Percentiles rank a stretch among this genome's conserved stretches.
These are phyloP conservation scores for Cercis canadensis DNA, from an alignment of 306 rosid species.

Conservation along the genomic window DNA sequence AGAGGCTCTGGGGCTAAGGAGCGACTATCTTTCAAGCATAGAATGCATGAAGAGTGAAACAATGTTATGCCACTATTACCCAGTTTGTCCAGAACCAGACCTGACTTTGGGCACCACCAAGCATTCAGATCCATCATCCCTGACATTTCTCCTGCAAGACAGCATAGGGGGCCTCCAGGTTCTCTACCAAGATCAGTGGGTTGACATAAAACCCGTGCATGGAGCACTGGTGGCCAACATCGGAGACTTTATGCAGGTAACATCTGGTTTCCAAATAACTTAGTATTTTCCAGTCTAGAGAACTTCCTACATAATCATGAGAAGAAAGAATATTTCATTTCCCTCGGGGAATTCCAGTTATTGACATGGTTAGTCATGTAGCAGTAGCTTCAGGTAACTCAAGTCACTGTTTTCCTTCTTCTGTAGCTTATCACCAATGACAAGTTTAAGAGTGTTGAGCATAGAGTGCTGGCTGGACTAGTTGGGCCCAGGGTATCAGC, in stretches of 20 bases:
- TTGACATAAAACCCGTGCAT: conserved; percentile 57
- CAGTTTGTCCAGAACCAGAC: conserved; percentile 80
- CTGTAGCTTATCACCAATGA: conserved; percentile 78
- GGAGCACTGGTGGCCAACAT: conserved; percentile 74
- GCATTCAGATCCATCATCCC: conserved; percentile 79
- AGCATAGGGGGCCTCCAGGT: conserved; percentile 78
- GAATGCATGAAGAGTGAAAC: conserved; percentile 72
- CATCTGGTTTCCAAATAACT: no score
- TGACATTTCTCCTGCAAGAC: conserved; percentile 80
- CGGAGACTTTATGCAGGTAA: conserved; percentile 84
- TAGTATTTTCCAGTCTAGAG: no score
- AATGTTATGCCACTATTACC: conserved; percentile 80
- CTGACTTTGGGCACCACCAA: conserved; percentile 70
- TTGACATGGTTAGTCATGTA: neutral
- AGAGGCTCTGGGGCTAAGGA: conserved; percentile 66
- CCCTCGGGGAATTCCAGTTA: no score
- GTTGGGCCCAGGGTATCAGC: conserved; percentile 69
- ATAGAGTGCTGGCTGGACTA: conserved; percentile 63
- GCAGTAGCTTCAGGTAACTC: neutral
- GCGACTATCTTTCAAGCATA: conserved; percentile 52
- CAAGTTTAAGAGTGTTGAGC: conserved; percentile 79
- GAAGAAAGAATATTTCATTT: no score
- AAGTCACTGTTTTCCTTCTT: neutral
- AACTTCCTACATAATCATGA: no score
- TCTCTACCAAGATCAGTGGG: conserved; percentile 69